Evolutionary conservation across 352 stramenopile species (phyloP).

Genomic region (Pythium scleroteichum): DNA sequence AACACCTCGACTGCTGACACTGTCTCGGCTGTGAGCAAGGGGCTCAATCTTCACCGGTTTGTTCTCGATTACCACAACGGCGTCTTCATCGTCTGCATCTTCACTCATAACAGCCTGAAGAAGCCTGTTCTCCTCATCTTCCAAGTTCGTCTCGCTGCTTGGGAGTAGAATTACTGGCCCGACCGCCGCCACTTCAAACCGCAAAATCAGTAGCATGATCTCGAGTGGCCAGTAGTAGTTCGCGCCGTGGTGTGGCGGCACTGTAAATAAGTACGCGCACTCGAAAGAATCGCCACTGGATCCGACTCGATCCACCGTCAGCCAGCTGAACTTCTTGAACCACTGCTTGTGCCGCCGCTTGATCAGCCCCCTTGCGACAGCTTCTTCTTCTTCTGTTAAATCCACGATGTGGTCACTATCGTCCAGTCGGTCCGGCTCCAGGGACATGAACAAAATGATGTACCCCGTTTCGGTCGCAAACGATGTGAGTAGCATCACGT

Average conservation of each 20-base stretch:
- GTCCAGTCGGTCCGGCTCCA: constrained; percentile 22
- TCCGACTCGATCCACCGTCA: constrained; percentile 23
- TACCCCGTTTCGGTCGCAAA: constrained; percentile 24
- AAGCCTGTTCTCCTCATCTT: not conserved
- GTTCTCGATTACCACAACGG: constrained; percentile 15
- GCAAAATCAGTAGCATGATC: constrained; percentile 29
- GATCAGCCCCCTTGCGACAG: constrained; percentile 2
- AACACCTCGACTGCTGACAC: not conserved
- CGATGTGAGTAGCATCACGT: constrained; percentile 28
- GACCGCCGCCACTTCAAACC: constrained; percentile 20
- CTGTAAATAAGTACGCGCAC: constrained; percentile 24
- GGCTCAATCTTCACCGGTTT: constrained; percentile 21
- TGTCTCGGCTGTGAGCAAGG: not conserved
- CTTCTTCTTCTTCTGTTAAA: constrained; percentile 19
- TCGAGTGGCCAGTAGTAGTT: constrained; percentile 32
- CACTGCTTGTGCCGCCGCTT: constrained; percentile 23
- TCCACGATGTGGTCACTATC: constrained; percentile 29
- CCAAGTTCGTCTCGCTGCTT: not conserved
- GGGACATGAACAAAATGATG: constrained; percentile 27
- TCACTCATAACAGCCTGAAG: not conserved
- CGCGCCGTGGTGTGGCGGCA: constrained; percentile 22
- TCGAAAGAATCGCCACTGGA: constrained; percentile 13
- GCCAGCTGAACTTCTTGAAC: constrained; percentile 37
- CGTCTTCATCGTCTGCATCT: constrained; percentile 8
- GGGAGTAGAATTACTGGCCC: constrained; percentile 22